Percentiles rank a stretch among this genome's conserved stretches.
These are phyloP conservation scores for Bipolaris victoriae DNA, from an alignment of 2,329 filamentous ascomycete species.

Conservation along the genomic window DNA sequence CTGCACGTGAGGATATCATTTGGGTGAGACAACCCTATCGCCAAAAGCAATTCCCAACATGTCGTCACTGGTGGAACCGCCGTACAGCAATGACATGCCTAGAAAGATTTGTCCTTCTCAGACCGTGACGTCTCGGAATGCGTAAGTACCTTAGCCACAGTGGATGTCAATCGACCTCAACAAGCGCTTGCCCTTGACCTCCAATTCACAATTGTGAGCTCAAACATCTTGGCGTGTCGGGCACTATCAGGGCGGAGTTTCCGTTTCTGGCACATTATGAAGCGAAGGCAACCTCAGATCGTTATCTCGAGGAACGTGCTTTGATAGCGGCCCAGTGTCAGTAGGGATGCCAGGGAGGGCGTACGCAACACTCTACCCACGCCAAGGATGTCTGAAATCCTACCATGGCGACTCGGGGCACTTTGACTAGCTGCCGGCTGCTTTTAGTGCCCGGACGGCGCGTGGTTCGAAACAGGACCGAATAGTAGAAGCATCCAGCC, in stretches of 20 bases:
- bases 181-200: constrained; percentile 11
- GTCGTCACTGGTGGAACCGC: not conserved
- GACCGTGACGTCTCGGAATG: not conserved
- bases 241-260: constrained; percentile 27
- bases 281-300: constrained; percentile 28
- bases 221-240: constrained; percentile 37
- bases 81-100: not conserved
- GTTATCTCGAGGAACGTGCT: constrained; percentile 30
- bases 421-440: constrained; percentile 33
- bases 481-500: constrained; percentile 21
- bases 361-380: constrained; percentile 39
- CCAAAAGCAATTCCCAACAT: not conserved
- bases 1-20: constrained; percentile 5
- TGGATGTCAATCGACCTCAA: constrained; percentile 13
- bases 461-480: constrained; percentile 39
- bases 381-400: constrained; percentile 38
- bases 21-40: not conserved
- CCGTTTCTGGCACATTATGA: constrained; percentile 24
- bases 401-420: constrained; percentile 25
- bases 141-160: constrained; percentile 14
- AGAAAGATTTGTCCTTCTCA: not conserved
- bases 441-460: constrained; percentile 29
- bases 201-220: constrained; percentile 18
- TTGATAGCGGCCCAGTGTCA: constrained; percentile 26
- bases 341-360: constrained; percentile 39